A percentile compares a stretch with the other conserved stretches of the same genome.
These are phyloP conservation scores for Penstemon newberryi DNA, from an alignment of 257 asterid species.

Conservation along the genomic window DNA sequence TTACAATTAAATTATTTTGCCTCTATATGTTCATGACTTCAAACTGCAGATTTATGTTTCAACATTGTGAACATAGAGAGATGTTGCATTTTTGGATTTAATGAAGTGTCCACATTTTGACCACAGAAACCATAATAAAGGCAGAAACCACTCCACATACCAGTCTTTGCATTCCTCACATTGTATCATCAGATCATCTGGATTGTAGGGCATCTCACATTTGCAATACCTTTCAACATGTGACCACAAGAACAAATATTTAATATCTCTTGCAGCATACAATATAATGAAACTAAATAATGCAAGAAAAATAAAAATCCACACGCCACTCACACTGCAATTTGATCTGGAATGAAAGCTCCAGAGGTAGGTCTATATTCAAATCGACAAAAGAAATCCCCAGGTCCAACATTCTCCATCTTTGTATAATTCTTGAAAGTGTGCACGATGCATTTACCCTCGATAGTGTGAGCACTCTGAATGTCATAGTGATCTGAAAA, in stretches of 20 bases:
- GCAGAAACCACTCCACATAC: constrained; percentile 32
- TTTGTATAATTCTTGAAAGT: constrained; percentile 58
- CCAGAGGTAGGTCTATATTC: constrained; percentile 57
- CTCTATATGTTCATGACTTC: too few relatives aligned
- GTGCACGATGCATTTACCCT: constrained; percentile 60
- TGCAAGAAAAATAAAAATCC: background rate
- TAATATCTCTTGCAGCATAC: constrained; percentile 16
- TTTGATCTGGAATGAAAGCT: constrained; percentile 57
- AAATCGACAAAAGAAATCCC: constrained; percentile 57
- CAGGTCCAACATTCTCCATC: constrained; percentile 52
- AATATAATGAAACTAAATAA: constrained; percentile 9
- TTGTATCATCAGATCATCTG: constrained; percentile 71
- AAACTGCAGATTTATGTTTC: too few relatives aligned
- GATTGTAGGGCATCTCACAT: constrained; percentile 78
- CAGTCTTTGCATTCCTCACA: constrained; percentile 75
- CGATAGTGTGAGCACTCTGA: constrained; percentile 63
- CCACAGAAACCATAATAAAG: background rate
- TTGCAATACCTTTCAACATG: constrained; percentile 63
- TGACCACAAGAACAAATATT: constrained; percentile 24
- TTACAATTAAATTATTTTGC: too few relatives aligned
- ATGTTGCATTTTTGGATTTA: background rate
- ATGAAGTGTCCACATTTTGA: background rate
- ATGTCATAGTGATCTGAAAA: constrained; percentile 56
- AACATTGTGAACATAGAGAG: too few relatives aligned
- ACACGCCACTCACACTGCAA: constrained; percentile 57